Evolutionary conservation across 1,284 basidiomycete species (phyloP).

Genomic region (Puccinia triticina): DNA sequence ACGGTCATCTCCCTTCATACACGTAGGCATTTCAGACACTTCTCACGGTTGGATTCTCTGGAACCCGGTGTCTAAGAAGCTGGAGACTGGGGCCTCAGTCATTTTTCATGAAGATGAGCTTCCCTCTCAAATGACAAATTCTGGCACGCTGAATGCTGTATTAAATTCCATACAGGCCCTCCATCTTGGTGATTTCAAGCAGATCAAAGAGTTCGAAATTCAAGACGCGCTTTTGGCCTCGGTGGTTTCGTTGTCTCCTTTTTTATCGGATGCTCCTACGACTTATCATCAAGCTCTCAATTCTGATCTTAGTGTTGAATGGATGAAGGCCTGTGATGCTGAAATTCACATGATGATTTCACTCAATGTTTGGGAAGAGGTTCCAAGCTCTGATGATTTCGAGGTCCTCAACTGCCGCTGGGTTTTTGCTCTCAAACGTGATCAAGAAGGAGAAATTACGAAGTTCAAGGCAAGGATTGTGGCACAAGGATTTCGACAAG

Average conservation of each 20-base stretch:
- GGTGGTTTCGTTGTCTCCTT: not conserved
- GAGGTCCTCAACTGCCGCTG: constrained; percentile 1
- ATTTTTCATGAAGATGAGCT: no score
- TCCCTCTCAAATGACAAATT: not conserved
- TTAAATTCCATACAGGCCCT: not conserved
- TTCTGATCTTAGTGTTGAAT: not conserved
- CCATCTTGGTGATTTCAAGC: not conserved
- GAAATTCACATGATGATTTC: not conserved
- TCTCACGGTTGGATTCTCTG: constrained; percentile 21
- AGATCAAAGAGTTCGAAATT: not conserved
- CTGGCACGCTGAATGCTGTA: not conserved
- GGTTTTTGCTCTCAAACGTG: constrained; percentile 11
- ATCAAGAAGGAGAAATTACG: not conserved
- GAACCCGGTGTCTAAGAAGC: not conserved
- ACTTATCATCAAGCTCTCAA: constrained; percentile 10
- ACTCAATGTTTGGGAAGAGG: constrained; percentile 1
- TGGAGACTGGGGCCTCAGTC: not conserved
- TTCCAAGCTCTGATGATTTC: not conserved
- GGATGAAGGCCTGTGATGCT: not conserved
- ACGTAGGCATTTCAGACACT: not conserved
- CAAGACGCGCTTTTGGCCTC: not conserved
- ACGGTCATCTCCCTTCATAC: not conserved
- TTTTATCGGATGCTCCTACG: not conserved
- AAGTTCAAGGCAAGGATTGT: not conserved
- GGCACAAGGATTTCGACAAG: not conserved